Conservation (phyloP, 1,284 basidiomycete genomes). For the Pisolithus thermaeus region DNA sequence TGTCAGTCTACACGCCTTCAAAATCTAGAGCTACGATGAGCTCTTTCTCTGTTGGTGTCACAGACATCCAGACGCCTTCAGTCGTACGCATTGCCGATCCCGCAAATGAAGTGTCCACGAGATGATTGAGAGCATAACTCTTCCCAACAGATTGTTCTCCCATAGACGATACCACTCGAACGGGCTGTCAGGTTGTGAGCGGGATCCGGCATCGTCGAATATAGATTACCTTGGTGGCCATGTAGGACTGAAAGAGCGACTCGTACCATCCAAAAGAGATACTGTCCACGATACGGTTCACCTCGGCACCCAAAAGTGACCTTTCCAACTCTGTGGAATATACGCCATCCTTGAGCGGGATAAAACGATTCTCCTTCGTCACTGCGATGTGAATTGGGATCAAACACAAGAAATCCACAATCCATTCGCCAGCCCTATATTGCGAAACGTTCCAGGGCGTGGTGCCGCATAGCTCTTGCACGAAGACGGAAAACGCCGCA, state of each 20-base stretch:
- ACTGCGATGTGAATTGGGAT: constrained; percentile 62
- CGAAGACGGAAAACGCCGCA: constrained; percentile 17
- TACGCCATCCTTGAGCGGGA: constrained; percentile 56
- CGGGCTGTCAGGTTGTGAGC: constrained; percentile 35
- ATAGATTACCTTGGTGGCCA: constrained; percentile 44
- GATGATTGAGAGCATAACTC: constrained; percentile 55
- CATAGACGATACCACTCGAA: constrained; percentile 62
- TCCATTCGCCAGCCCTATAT: constrained; percentile 54
- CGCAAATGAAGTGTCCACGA: constrained; percentile 60
- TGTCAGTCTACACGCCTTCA: constrained; percentile 38
- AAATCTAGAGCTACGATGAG: constrained; percentile 60
- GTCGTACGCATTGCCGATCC: constrained; percentile 62
- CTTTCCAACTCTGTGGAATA: constrained; percentile 45
- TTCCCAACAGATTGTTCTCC: constrained; percentile 66
- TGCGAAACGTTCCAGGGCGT: constrained; percentile 28
- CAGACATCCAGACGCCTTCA: constrained; percentile 67
- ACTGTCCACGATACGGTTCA: constrained; percentile 49
- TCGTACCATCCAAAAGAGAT: constrained; percentile 64
- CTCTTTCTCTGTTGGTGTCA: constrained; percentile 50
- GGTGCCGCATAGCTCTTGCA: constrained; percentile 16
- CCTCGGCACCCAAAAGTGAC: constrained; percentile 50
- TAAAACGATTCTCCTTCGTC: constrained; percentile 51
- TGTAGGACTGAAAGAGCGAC: constrained; percentile 56
- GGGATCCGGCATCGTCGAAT: not conserved
- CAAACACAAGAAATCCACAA: constrained; percentile 54